These are phyloP conservation scores for Mortierella antarctica DNA, from an alignment of 192 early-diverging fungal species.

Conservation along the genomic window DNA sequence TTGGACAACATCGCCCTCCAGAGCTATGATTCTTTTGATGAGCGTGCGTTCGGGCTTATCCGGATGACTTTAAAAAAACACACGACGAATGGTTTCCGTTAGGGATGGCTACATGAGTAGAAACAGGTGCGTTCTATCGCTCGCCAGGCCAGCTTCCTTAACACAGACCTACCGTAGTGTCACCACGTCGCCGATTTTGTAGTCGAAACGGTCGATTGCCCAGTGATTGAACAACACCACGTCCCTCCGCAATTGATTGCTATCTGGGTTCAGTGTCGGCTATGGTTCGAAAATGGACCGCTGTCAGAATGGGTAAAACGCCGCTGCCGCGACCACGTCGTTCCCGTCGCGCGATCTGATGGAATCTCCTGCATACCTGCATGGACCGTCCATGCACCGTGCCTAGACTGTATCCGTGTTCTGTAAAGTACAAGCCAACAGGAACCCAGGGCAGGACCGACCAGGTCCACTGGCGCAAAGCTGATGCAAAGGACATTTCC, in stretches of 20 bases:
- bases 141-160: too few species aligned
- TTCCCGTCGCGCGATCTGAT: background rate
- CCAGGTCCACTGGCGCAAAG: constrained; percentile 16
- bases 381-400: constrained; percentile 64
- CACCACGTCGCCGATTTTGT: constrained; percentile 77
- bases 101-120: too few species aligned
- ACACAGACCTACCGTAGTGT: constrained; percentile 56
- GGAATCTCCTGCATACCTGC: constrained; percentile 57
- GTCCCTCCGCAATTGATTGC: constrained; percentile 69
- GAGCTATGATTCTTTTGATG: constrained; percentile 86
- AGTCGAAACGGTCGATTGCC: constrained; percentile 58
- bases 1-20: constrained; percentile 81
- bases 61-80: constrained; percentile 62
- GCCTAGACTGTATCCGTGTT: constrained; percentile 63
- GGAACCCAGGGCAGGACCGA: constrained; percentile 59
- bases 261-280: constrained; percentile 83
- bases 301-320: background rate
- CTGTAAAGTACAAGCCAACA: constrained; percentile 59
- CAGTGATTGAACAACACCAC: constrained; percentile 74
- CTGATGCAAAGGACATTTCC: constrained; percentile 21
- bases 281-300: background rate
- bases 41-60: constrained; percentile 73
- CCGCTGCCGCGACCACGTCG: background rate
- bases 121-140: too few species aligned
- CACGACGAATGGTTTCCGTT: background rate